Evolutionary conservation across 305 asterid genomes (phyloP), one percentile per base, ranked within the genome.

Genomic region (Fraxinus platypoda): DNA sequence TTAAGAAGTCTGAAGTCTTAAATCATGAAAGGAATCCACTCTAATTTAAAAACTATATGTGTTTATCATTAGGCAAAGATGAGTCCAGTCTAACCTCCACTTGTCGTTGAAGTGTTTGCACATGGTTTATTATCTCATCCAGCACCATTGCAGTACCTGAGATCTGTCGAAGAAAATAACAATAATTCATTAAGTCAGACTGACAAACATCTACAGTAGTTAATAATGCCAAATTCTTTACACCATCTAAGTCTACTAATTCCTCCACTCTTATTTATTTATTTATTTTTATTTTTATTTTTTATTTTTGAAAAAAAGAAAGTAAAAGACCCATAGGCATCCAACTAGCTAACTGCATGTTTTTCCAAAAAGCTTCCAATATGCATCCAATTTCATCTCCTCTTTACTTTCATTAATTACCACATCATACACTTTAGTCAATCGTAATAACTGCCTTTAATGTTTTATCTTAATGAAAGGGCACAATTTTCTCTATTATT

Each of bases 61-160:
- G 72, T 19, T 31, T 54, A 75, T 77, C 71, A 83, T 7, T 74
- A 80, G 72, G 84, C 23, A 81, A 83, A 25, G 46, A 57, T 62
- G 57, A 82, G 80, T 34, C 72, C 72, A 82, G 78, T 62, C 89
- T 83, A 78, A 93, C 99, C 99, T 96, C 99, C 78, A 96, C 99
- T 90, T 94, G 99, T 25, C 92, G 95, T 81, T 95, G 99, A 86
- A 95, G 94, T 78, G 90, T 90, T 83, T 96, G 98, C 34, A 96
- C 99, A 73, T 96, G 99, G 89, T 96, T 96, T 73, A 96, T 96
- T 88, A 96, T 96, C 89, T 94, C 99, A 88, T 96, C 98, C 90
- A 96, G 87, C 83, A 96, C 98, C 95, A 93, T 87, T 83, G 99
- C 98, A 68, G 98, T 96, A 34, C 99, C 98, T 34, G 99, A 93